These are phyloP conservation scores for Malus hybrid DNA, from an alignment of 331 rosid species.

Conservation along the genomic window DNA sequence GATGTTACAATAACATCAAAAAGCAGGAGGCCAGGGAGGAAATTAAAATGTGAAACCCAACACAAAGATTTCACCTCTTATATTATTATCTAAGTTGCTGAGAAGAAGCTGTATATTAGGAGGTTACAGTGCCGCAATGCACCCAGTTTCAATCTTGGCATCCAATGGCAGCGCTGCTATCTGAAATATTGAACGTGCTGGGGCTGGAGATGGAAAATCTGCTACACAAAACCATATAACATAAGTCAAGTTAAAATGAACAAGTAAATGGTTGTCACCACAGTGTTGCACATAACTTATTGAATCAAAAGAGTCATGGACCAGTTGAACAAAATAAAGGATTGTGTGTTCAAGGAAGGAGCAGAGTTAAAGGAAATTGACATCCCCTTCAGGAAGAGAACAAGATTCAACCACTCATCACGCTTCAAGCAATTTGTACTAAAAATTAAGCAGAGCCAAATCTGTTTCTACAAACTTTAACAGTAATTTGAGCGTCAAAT, in stretches of 20 bases:
- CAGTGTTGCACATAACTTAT: neutral
- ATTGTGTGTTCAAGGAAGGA: neutral
- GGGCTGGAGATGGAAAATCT: constrained; percentile 65
- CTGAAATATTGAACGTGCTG: constrained; percentile 81
- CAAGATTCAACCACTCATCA: neutral
- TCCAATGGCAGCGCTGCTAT: constrained; percentile 80
- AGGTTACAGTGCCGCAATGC: constrained; percentile 51
- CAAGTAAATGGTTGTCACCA: neutral
- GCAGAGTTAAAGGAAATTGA: neutral
- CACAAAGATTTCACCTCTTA: too few species aligned
- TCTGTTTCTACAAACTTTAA: neutral
- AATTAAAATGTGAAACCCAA: too few species aligned
- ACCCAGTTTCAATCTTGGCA: constrained; percentile 87
- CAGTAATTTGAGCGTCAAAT: neutral
- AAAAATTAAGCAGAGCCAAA: neutral
- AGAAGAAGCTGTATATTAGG: neutral
- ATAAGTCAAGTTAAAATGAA: constrained; percentile 6
- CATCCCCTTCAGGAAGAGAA: neutral
- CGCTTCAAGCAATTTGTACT: neutral
- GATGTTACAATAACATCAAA: too few species aligned
- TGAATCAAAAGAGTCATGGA: neutral
- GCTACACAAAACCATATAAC: constrained; percentile 10
- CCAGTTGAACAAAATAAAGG: neutral
- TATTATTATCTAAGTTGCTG: too few species aligned
- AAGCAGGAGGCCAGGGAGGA: too few species aligned